A percentile compares a stretch with the other conserved stretches of the same genome.
Evolutionary conservation across 2,329 filamentous ascomycete species (phyloP).

Genomic region (Gaeumannomyces sp.): DNA sequence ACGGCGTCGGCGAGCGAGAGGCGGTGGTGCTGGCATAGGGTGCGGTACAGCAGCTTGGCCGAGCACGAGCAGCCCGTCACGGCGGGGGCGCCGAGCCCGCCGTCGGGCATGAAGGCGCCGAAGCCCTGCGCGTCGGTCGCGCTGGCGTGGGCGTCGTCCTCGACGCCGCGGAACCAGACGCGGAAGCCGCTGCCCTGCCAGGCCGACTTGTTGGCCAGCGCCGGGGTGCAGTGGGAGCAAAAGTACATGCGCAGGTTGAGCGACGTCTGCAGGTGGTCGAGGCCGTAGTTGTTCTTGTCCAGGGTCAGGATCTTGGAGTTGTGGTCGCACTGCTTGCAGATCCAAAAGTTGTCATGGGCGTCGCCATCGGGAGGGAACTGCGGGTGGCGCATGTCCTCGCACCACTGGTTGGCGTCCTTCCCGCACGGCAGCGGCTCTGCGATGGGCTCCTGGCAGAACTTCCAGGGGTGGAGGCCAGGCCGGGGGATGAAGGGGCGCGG

Average conservation of each 20-base stretch:
- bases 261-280: not conserved
- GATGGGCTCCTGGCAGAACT: not conserved
- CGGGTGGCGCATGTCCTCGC: not conserved
- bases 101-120: not conserved
- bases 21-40: conserved; percentile 1
- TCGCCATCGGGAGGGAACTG: too few relatives aligned
- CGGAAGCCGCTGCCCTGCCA: not conserved
- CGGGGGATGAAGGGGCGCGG: not conserved
- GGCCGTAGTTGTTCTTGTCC: not conserved
- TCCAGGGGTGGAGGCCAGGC: not conserved
- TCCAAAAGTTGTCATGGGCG: not conserved
- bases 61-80: not conserved
- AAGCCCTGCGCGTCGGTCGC: not conserved
- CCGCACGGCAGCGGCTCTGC: not conserved
- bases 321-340: not conserved
- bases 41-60: conserved; percentile 1
- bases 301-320: not conserved
- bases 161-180: not conserved
- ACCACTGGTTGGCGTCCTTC: not conserved
- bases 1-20: not conserved
- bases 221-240: not conserved
- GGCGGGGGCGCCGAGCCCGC: not conserved
- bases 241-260: conserved; percentile 4
- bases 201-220: not conserved
- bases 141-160: not conserved